Base-by-base conservation (phyloP, 2,329 filamentous ascomycete species). In the Penicillium corylophilum region DNA sequence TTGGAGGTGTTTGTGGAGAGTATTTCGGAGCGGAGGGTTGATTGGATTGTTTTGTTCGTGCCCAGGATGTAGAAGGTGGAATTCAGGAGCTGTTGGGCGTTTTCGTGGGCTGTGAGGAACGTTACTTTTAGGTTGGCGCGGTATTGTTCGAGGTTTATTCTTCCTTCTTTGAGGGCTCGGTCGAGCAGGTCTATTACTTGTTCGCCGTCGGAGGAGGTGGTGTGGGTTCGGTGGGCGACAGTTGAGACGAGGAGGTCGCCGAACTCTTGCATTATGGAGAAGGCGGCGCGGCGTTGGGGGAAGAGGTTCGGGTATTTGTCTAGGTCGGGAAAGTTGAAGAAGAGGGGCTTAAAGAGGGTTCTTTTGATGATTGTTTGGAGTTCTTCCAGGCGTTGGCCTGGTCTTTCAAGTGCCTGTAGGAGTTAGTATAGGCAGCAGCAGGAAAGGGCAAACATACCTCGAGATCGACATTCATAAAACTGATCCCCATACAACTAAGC, bases 41-140 rank as follows among this genome's bases (percentile, higher is more conserved):
- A 49, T 51, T 74, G 72, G 8, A 69, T 45, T 3, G 64, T 57
- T 54, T 59, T 54, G 44, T 72, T 58, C 24, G 67, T 67, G 2
- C 70, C 72, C 9, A 75, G 53, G n/a, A 72, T 58, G 56, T 71
- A 74, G 35, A 75, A 50, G 18, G 61, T 63, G 1, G 68, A 74
- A 13, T 66, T 68, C 16, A 75, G 63, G 16, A 69, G 60, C 47
- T 71, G 61, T 58, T 75, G 73, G 1, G 71, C 67, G 48, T 76
- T 76, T 56, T 76, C 74, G 46, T 76, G 73, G 0, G 71, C 72
- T 0, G 74, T 73, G 13, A 76, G 63, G 42, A 74, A 76, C 1
- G 67, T 60, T 13, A 76, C 68, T 31, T 71, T 73, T 16, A 73
- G 51, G 38, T 76, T 76, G 44, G 74, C 69, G 15, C 71, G 65